These are phyloP conservation scores for Isochrysis galbana DNA, from an alignment of 78 protist genomes.

Conservation along the genomic window DNA sequence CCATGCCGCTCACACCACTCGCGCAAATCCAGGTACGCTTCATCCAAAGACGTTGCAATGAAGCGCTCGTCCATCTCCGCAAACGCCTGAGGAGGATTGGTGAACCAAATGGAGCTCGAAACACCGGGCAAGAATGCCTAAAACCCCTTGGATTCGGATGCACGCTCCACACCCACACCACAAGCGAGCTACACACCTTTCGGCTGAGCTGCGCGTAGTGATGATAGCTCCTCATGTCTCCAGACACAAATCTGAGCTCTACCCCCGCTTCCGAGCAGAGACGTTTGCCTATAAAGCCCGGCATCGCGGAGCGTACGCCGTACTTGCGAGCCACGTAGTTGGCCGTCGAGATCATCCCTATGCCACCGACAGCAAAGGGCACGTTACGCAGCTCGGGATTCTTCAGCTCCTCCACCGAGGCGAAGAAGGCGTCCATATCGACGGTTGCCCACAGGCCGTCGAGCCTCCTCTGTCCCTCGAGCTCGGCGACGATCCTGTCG, in stretches of 20 bases:
- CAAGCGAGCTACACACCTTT: too few species aligned
- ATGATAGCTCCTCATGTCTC: not conserved
- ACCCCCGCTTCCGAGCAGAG: constrained; percentile 34
- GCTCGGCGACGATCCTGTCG: not conserved
- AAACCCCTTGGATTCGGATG: not conserved
- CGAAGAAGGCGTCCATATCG: constrained; percentile 71
- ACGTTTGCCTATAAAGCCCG: constrained; percentile 50
- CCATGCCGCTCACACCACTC: not conserved
- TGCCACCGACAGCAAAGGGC: constrained; percentile 76
- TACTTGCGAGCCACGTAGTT: constrained; percentile 70
- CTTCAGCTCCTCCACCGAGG: constrained; percentile 51
- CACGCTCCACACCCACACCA: too few species aligned
- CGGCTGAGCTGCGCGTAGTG: not conserved
- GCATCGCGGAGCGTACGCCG: constrained; percentile 81
- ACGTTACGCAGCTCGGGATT: constrained; percentile 45
- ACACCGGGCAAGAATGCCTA: not conserved
- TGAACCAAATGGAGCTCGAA: constrained; percentile 24
- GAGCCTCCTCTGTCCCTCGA: not conserved
- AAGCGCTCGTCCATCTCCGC: constrained; percentile 34
- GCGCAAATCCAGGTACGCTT: constrained; percentile 63
- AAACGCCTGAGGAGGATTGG: not conserved
- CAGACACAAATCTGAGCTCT: constrained; percentile 32
- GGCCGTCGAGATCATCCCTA: constrained; percentile 65
- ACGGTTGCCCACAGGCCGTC: constrained; percentile 14
- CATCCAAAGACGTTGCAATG: constrained; percentile 35